Conservation (phyloP, 164 flowering plant species). For the Aristolochia contorta region DNA sequence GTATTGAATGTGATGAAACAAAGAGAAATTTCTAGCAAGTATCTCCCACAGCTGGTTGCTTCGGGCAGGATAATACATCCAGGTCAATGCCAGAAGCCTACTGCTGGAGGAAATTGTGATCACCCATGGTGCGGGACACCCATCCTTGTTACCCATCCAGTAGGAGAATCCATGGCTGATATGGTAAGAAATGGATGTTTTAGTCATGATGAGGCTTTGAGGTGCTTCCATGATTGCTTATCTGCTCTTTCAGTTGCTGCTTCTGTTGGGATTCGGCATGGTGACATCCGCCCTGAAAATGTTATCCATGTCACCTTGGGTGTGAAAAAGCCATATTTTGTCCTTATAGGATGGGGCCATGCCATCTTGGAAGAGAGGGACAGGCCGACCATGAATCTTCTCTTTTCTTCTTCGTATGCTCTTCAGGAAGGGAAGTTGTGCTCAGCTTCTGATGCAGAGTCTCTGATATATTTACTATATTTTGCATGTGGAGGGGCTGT, state of each 20-base stretch:
- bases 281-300: conserved; percentile 79
- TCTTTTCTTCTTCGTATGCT: conserved; percentile 74
- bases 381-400: conserved; percentile 81
- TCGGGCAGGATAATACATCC: conserved; percentile 78
- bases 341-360: conserved; percentile 87
- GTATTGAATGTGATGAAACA: conserved; percentile 66
- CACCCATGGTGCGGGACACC: conserved; percentile 97
- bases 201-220: conserved; percentile 52
- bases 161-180: conserved; percentile 54
- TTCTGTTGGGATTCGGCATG: conserved; percentile 62
- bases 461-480: conserved; percentile 72
- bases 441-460: conserved; percentile 89
- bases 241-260: conserved; percentile 60
- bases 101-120: conserved; percentile 56
- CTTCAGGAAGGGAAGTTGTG: conserved; percentile 92
- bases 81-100: conserved; percentile 55
- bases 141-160: conserved; percentile 63
- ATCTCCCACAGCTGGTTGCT: conserved; percentile 66
- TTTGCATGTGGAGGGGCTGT: conserved; percentile 48
- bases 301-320: conserved; percentile 46
- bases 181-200: conserved; percentile 44
- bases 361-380: conserved; percentile 88
- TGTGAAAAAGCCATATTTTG: conserved; percentile 37
- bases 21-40: conserved; percentile 61
- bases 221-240: conserved; percentile 77